A percentile compares a stretch with the other conserved stretches of the same genome.
These are phyloP conservation scores for Pythium insidiosum DNA, from an alignment of 352 stramenopile genomes.

Conservation along the genomic window DNA sequence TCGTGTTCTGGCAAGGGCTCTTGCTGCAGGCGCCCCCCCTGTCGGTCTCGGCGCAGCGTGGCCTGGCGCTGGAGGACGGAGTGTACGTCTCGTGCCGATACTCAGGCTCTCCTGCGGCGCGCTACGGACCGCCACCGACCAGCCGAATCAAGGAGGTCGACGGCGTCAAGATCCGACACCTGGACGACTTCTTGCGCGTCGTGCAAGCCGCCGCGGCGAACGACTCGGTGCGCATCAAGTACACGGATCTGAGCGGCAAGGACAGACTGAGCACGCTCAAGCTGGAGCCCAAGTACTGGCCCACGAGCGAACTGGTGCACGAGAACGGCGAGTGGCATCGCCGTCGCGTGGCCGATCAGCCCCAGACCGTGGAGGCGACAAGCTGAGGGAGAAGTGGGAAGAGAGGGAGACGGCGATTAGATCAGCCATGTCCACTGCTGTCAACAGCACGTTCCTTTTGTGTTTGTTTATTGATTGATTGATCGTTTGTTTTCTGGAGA, in stretches of 20 bases:
- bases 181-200: conserved; percentile 85
- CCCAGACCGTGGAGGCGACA: no score
- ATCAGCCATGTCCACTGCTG: no score
- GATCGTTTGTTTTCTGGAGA: no score
- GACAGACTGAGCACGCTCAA: conserved; percentile 84
- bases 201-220: conserved; percentile 52
- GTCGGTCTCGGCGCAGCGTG: conserved; percentile 77
- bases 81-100: conserved; percentile 86
- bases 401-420: no score
- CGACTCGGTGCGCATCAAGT: conserved; percentile 86
- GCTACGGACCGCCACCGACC: conserved; percentile 82
- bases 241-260: conserved; percentile 84
- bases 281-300: conserved; percentile 87
- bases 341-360: conserved; percentile 7
- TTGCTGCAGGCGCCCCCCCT: conserved; percentile 85
- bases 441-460: no score
- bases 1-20: conserved; percentile 89
- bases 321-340: conserved; percentile 75
- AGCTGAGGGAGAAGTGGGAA: no score
- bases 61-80: conserved; percentile 74
- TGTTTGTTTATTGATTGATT: no score
- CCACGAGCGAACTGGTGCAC: conserved; percentile 79
- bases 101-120: conserved; percentile 81
- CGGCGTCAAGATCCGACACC: conserved; percentile 73
- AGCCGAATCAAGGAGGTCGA: conserved; percentile 90